These are phyloP conservation scores for Gossypium herbaceum DNA, from an alignment of 345 rosid species.

Conservation along the genomic window DNA sequence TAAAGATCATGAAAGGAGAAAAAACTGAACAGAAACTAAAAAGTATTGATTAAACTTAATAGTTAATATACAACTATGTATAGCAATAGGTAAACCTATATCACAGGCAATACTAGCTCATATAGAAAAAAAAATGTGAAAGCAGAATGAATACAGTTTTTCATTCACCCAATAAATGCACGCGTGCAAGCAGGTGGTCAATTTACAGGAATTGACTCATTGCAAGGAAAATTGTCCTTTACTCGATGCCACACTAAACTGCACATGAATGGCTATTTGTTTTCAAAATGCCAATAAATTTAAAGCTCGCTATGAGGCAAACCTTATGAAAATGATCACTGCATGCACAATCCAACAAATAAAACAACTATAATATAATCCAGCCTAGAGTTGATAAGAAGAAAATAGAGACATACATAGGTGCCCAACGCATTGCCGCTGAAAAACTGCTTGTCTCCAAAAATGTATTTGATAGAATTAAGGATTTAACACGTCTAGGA, in stretches of 20 bases:
- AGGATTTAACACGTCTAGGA: slow-evolving; percentile 91
- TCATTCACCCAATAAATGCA: background rate
- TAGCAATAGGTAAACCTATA: too few relatives aligned
- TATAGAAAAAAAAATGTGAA: background rate
- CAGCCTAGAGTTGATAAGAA: slow-evolving; percentile 1
- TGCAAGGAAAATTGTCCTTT: background rate
- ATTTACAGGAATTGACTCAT: slow-evolving; percentile 1
- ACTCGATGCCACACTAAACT: background rate
- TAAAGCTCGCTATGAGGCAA: background rate
- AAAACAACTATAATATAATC: slow-evolving; percentile 6
- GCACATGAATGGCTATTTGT: background rate
- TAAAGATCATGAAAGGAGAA: background rate
- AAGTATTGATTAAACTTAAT: background rate
- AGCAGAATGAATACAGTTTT: background rate
- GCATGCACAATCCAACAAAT: background rate
- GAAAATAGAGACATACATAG: slow-evolving; percentile 57
- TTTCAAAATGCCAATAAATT: background rate
- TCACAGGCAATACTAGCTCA: too few relatives aligned
- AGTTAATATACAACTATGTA: background rate
- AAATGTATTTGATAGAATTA: slow-evolving; percentile 90
- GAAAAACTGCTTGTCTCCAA: slow-evolving; percentile 77
- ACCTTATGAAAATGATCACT: background rate
- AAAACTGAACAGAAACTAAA: background rate
- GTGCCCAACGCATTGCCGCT: slow-evolving; percentile 99
- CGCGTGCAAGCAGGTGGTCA: background rate